Percentiles rank a stretch among this genome's conserved stretches.
phyloP scores from a whole-genome alignment of 805 yeast genomes.

The Yarrowia sp. region DNA sequence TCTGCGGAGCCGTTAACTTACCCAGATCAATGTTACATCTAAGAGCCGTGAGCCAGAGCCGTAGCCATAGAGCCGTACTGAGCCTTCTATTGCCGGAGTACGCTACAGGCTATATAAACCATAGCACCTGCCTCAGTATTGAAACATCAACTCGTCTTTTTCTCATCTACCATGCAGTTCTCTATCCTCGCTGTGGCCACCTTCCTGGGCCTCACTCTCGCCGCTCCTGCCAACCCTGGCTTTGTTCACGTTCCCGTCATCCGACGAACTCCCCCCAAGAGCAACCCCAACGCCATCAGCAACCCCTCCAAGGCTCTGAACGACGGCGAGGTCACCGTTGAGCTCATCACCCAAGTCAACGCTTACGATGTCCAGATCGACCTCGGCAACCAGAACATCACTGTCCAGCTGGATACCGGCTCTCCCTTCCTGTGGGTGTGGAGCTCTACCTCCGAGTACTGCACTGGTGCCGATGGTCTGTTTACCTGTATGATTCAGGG shows the following conservation, averaged over 20 bases:
- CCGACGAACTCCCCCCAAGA: background rate
- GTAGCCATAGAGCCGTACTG: background rate
- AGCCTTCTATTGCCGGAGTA: background rate
- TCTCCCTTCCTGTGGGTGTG: background rate
- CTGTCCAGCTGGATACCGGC: background rate
- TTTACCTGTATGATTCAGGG: background rate
- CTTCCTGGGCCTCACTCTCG: background rate
- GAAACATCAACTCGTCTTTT: background rate
- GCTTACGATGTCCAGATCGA: slow-evolving; percentile 34
- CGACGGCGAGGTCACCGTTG: background rate
- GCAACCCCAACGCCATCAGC: background rate
- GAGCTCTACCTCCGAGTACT: slow-evolving; percentile 42
- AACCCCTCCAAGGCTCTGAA: background rate
- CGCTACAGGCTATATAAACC: background rate
- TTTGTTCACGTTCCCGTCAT: background rate
- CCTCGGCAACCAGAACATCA: slow-evolving; percentile 45
- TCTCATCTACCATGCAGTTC: background rate
- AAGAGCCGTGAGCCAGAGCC: too few relatives aligned
- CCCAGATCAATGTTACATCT: too few relatives aligned
- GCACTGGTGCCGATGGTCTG: background rate
- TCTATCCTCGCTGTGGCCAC: background rate
- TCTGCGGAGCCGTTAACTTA: too few relatives aligned
- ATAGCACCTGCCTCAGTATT: background rate
- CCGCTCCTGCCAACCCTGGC: slow-evolving; percentile 5
- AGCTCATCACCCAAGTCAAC: slow-evolving; percentile 28